phyloP scores from a whole-genome alignment of 495 filamentous ascomycete genomes.

The Neurospora sp. region DNA sequence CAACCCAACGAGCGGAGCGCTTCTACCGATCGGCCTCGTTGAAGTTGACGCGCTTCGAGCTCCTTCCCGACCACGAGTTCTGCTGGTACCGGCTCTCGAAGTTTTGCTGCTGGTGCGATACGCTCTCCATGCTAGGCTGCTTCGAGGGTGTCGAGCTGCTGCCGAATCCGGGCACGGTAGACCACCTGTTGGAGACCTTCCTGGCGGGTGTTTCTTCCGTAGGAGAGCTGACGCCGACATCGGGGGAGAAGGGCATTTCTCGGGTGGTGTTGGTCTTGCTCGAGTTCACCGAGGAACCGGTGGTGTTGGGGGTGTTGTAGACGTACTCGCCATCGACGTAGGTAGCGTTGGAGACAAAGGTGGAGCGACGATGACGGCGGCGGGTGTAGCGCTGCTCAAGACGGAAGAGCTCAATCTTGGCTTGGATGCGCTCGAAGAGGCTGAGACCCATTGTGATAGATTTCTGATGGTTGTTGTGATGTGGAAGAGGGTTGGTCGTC shows the following conservation, averaged over 20 bases:
- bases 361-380: slow-evolving; percentile 69
- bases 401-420: slow-evolving; percentile 76
- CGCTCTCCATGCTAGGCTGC: not conserved
- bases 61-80: not conserved
- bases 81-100: not conserved
- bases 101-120: not conserved
- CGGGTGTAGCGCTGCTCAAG: slow-evolving; percentile 88
- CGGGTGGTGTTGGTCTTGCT: slow-evolving; percentile 19
- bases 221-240: slow-evolving; percentile 8
- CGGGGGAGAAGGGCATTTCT: not conserved
- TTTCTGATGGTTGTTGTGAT: not conserved
- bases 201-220: slow-evolving; percentile 1
- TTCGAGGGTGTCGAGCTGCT: slow-evolving; percentile 8
- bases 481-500: not conserved
- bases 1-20: not conserved
- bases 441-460: slow-evolving; percentile 26
- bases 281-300: slow-evolving; percentile 35
- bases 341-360: slow-evolving; percentile 72
- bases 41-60: not conserved
- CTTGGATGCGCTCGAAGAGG: slow-evolving; percentile 42
- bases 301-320: slow-evolving; percentile 46
- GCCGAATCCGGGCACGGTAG: slow-evolving; percentile 39
- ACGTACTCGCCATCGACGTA: slow-evolving; percentile 94
- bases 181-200: slow-evolving; percentile 37
- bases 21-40: not conserved